Evolutionary conservation across 2,329 filamentous ascomycete species (phyloP).

Genomic region (Ustilaginoidea virens): DNA sequence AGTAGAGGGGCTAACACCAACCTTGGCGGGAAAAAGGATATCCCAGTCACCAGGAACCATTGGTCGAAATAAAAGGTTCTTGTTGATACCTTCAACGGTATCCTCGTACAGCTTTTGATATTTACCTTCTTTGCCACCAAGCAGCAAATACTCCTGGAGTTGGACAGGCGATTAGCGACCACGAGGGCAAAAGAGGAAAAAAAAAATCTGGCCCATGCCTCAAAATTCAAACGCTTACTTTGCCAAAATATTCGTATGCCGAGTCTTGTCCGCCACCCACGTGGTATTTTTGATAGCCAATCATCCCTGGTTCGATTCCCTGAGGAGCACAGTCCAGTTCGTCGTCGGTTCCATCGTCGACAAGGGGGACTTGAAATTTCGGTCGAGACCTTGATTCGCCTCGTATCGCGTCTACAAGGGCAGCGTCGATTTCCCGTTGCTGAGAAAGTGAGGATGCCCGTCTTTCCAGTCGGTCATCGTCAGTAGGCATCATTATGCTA

Average conservation of each 20-base stretch:
- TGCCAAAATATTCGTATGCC: slow-evolving; percentile 57
- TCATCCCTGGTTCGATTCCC: slow-evolving; percentile 34
- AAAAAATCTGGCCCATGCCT: not conserved
- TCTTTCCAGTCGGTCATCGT: slow-evolving; percentile 4
- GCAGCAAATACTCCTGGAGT: slow-evolving; percentile 46
- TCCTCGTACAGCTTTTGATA: slow-evolving; percentile 60
- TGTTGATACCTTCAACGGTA: slow-evolving; percentile 50
- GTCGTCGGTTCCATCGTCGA: slow-evolving; percentile 17
- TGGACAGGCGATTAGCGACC: not conserved
- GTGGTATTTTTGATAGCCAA: slow-evolving; percentile 32
- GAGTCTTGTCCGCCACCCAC: slow-evolving; percentile 55
- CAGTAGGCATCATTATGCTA: not conserved
- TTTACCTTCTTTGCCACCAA: slow-evolving; percentile 58
- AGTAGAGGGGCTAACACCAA: slow-evolving; percentile 28
- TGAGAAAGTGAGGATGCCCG: not conserved
- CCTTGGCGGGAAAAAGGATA: slow-evolving; percentile 57
- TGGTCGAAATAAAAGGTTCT: slow-evolving; percentile 63
- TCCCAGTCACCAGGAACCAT: slow-evolving; percentile 54
- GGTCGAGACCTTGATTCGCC: not conserved
- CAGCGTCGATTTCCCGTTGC: not conserved
- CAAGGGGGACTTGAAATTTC: slow-evolving; percentile 12
- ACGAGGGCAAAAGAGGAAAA: not conserved
- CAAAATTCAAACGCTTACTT: too few relatives aligned
- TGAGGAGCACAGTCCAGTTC: slow-evolving; percentile 41
- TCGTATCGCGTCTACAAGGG: not conserved